Conservation (phyloP, 768 basidiomycete species). For the Termitomyces sp. region DNA sequence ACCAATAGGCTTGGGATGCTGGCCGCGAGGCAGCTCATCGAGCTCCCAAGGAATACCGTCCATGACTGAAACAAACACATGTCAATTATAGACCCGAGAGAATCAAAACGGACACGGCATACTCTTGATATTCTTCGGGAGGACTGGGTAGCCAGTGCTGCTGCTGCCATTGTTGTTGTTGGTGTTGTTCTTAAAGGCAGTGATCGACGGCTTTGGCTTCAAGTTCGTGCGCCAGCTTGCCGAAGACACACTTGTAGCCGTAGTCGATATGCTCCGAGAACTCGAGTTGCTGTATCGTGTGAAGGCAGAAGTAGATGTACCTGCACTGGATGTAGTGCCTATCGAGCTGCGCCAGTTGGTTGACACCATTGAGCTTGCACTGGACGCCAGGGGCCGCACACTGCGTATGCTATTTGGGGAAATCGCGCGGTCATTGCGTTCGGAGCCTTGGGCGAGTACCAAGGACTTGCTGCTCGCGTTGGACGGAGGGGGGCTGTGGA, state of each 20-base stretch:
- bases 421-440: slow-evolving; percentile 35
- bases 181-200: slow-evolving; percentile 16
- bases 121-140: slow-evolving; percentile 82
- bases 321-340: slow-evolving; percentile 64
- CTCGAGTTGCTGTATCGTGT: slow-evolving; percentile 78
- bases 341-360: slow-evolving; percentile 77
- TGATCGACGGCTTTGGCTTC: slow-evolving; percentile 23
- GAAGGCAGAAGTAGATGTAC: slow-evolving; percentile 66
- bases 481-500: slow-evolving; percentile 6
- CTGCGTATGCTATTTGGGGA: slow-evolving; percentile 61
- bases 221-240: slow-evolving; percentile 64
- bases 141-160: slow-evolving; percentile 23
- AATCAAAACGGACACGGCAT: slow-evolving; percentile 25
- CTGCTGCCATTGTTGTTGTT: not conserved
- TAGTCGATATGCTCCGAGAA: slow-evolving; percentile 68
- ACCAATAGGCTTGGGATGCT: slow-evolving; percentile 53
- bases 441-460: slow-evolving; percentile 18
- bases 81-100: slow-evolving; percentile 7
- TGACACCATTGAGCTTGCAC: slow-evolving; percentile 58
- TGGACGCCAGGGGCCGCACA: slow-evolving; percentile 47
- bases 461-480: slow-evolving; percentile 15
- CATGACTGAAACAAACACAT: slow-evolving; percentile 46
- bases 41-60: slow-evolving; percentile 75
- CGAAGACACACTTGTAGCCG: slow-evolving; percentile 74
- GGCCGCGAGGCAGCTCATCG: slow-evolving; percentile 60